These are phyloP conservation scores for Rhodotorula babjevae DNA, from an alignment of 768 basidiomycete genomes.

Conservation along the genomic window DNA sequence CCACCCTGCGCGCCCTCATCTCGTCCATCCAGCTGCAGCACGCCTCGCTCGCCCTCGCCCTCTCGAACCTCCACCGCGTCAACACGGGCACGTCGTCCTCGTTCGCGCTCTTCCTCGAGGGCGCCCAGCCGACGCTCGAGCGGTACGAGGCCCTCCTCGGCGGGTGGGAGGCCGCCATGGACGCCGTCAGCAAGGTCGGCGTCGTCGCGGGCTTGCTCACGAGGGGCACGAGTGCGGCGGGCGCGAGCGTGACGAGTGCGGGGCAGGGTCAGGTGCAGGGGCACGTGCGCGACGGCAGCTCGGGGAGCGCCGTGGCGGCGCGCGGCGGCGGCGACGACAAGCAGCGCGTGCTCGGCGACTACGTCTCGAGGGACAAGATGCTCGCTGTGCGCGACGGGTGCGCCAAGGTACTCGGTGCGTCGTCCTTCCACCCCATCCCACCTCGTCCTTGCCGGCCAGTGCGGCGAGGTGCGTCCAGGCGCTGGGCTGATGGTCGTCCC, in stretches of 20 bases:
- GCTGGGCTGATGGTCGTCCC: background rate
- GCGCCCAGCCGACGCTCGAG: constrained; percentile 24
- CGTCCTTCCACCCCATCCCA: too few species aligned
- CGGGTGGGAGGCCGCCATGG: constrained; percentile 36
- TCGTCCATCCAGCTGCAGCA: constrained; percentile 35
- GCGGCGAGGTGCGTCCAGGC: too few species aligned
- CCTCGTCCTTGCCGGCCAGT: too few species aligned
- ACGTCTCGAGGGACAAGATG: constrained; percentile 42
- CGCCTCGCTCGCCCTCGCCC: constrained; percentile 31
- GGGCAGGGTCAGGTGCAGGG: background rate
- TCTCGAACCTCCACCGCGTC: constrained; percentile 39
- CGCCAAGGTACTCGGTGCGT: constrained; percentile 34
- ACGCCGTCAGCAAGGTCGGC: constrained; percentile 33
- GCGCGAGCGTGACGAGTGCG: background rate
- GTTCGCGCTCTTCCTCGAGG: constrained; percentile 29
- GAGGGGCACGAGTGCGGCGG: background rate
- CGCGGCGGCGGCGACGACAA: constrained; percentile 10
- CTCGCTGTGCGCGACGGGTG: constrained; percentile 39
- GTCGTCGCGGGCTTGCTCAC: constrained; percentile 28
- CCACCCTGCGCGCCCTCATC: constrained; percentile 32
- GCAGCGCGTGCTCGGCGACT: constrained; percentile 40
- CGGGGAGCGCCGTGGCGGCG: background rate
- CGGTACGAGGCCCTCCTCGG: constrained; percentile 32
- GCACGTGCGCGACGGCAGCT: constrained; percentile 11
- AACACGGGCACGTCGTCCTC: constrained; percentile 26